Conservation (phyloP, 1,284 basidiomycete species). For the Ustilago shanxiensis region DNA sequence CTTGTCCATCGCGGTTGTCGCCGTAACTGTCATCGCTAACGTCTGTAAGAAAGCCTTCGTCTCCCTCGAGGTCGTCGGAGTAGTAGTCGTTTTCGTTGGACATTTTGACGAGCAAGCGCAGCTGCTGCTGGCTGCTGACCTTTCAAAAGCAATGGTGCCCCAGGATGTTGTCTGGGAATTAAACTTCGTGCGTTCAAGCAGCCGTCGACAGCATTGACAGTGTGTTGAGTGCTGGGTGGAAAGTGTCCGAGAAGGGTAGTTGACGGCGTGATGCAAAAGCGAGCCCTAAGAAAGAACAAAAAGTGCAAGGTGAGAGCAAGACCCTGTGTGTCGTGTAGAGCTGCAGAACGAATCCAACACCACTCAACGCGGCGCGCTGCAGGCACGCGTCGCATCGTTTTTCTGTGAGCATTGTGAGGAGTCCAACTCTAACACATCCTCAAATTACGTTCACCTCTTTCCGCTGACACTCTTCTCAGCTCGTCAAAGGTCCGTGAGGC, state of each 20-base stretch:
- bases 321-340: constrained; percentile 1
- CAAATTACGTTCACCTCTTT: too few species aligned
- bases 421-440: background rate
- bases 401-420: background rate
- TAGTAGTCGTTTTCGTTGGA: constrained; percentile 48
- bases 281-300: background rate
- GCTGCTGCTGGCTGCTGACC: background rate
- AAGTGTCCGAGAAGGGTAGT: background rate
- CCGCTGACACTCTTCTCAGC: too few species aligned
- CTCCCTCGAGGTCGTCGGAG: constrained; percentile 56
- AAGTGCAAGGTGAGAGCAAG: background rate
- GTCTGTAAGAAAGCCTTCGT: constrained; percentile 45
- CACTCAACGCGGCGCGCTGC: constrained; percentile 45
- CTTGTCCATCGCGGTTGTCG: constrained; percentile 14
- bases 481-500: too few species aligned
- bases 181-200: background rate
- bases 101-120: constrained; percentile 21
- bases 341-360: constrained; percentile 45
- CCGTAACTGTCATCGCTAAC: constrained; percentile 33
- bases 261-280: background rate
- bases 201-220: background rate
- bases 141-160: background rate
- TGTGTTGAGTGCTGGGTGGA: background rate
- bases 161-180: background rate
- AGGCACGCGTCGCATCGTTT: constrained; percentile 24